phyloP scores from a whole-genome alignment of 1,284 basidiomycete species.

The Spongispora temasekensis region DNA sequence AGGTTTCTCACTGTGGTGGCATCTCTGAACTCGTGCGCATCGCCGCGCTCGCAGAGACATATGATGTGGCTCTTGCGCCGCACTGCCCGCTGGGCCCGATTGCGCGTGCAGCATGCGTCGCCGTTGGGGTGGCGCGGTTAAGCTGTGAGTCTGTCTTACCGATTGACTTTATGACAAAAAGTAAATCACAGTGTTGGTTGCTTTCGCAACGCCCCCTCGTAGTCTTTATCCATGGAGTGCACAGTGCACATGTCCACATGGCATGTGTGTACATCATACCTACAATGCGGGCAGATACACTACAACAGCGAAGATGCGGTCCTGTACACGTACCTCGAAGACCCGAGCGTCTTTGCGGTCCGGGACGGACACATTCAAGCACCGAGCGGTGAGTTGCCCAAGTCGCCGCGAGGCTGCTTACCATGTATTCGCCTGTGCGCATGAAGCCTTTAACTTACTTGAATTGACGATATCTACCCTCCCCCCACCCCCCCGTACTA shows the following conservation, averaged over 20 bases:
- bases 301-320: conserved; percentile 70
- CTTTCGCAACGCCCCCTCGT: too few relatives aligned
- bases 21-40: conserved; percentile 74
- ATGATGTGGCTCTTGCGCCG: conserved; percentile 64
- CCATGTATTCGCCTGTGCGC: too few relatives aligned
- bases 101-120: conserved; percentile 71
- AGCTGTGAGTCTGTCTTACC: too few relatives aligned
- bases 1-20: conserved; percentile 70
- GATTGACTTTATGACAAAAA: too few relatives aligned
- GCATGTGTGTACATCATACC: background rate
- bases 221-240: too few relatives aligned
- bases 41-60: conserved; percentile 68
- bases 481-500: too few relatives aligned
- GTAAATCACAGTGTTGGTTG: background rate
- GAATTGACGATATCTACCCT: too few relatives aligned
- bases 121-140: conserved; percentile 53
- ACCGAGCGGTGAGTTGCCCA: conserved; percentile 44
- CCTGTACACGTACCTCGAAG: conserved; percentile 65
- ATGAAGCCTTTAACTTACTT: too few relatives aligned
- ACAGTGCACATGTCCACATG: too few relatives aligned
- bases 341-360: conserved; percentile 61
- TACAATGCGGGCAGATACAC: conserved; percentile 54
- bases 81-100: conserved; percentile 71
- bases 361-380: conserved; percentile 60
- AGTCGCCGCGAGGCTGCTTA: too few relatives aligned